phyloP scores from a whole-genome alignment of 805 yeast species.

The Limtongia smithiae region DNA sequence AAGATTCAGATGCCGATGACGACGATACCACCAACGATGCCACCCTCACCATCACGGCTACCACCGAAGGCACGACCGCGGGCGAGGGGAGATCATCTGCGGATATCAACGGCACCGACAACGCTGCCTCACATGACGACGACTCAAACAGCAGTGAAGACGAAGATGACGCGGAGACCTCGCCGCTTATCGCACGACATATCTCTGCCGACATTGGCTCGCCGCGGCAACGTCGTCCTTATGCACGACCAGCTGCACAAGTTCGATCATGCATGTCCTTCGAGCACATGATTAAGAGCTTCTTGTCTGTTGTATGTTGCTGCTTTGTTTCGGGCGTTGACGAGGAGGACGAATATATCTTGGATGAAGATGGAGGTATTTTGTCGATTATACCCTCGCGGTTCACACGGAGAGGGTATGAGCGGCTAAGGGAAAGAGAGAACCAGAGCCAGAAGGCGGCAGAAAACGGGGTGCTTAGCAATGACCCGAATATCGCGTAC shows the following conservation, averaged over 20 bases:
- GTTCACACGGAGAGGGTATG: conserved; percentile 6
- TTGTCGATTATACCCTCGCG: not conserved
- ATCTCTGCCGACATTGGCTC: not conserved
- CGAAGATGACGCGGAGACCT: not conserved
- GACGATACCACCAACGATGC: too few relatives aligned
- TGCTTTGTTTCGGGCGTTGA: conserved; percentile 13
- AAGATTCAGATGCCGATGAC: not conserved
- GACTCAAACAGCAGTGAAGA: too few relatives aligned
- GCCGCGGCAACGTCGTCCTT: conserved; percentile 1
- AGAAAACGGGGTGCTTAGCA: conserved; percentile 10
- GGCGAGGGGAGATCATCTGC: too few relatives aligned
- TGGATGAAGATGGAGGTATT: conserved; percentile 5
- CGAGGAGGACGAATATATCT: conserved; percentile 6
- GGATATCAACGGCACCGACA: too few relatives aligned
- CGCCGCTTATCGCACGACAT: not conserved
- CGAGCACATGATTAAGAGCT: not conserved
- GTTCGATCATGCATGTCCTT: too few relatives aligned
- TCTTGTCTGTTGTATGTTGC: conserved; percentile 7
- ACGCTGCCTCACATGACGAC: too few relatives aligned
- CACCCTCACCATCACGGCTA: too few relatives aligned
- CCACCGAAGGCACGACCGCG: too few relatives aligned
- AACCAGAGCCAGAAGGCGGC: not conserved
- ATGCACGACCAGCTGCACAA: too few relatives aligned
- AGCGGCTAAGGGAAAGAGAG: conserved; percentile 5
- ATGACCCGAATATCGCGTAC: conserved; percentile 15